A percentile compares a stretch with the other conserved stretches of the same genome.
phyloP scores from a whole-genome alignment of 2,329 filamentous ascomycete species.

The Aspergillus sp. region DNA sequence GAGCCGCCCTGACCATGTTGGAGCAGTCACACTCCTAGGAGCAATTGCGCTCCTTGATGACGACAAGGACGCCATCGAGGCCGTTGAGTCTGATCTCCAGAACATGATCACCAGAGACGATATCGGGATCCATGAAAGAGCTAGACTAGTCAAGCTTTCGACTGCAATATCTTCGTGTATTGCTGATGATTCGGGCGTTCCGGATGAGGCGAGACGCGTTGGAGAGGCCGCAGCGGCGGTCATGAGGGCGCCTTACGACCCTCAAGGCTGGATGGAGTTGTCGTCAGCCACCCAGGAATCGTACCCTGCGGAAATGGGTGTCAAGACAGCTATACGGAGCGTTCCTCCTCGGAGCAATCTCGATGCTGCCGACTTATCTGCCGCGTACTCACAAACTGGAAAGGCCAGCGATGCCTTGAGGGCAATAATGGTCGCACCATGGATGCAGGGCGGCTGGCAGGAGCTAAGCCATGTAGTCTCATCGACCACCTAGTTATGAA shows the following conservation, averaged over 20 bases:
- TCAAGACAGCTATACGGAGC: constrained; percentile 72
- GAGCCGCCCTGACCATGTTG: constrained; percentile 70
- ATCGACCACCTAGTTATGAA: constrained; percentile 16
- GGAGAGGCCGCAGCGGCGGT: constrained; percentile 72
- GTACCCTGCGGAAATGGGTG: constrained; percentile 71
- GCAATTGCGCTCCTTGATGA: constrained; percentile 79
- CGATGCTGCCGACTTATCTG: constrained; percentile 67
- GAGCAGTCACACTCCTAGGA: constrained; percentile 76
- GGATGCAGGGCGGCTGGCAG: constrained; percentile 67
- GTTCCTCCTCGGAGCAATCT: constrained; percentile 72
- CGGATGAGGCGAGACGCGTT: constrained; percentile 53
- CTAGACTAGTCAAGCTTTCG: constrained; percentile 71
- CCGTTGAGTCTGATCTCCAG: constrained; percentile 76
- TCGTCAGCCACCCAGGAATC: constrained; percentile 57
- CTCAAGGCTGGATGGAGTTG: constrained; percentile 78
- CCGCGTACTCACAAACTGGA: constrained; percentile 72
- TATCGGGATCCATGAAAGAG: constrained; percentile 63
- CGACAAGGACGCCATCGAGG: constrained; percentile 75
- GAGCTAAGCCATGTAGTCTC: constrained; percentile 36
- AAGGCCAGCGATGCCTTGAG: constrained; percentile 71
- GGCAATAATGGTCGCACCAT: constrained; percentile 78
- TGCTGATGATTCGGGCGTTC: constrained; percentile 41
- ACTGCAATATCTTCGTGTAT: constrained; percentile 67
- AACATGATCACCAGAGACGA: constrained; percentile 67
- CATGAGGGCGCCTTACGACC: constrained; percentile 75